Conservation (phyloP, 2,329 filamentous ascomycete genomes). For the Fusarium fujikuroi region DNA sequence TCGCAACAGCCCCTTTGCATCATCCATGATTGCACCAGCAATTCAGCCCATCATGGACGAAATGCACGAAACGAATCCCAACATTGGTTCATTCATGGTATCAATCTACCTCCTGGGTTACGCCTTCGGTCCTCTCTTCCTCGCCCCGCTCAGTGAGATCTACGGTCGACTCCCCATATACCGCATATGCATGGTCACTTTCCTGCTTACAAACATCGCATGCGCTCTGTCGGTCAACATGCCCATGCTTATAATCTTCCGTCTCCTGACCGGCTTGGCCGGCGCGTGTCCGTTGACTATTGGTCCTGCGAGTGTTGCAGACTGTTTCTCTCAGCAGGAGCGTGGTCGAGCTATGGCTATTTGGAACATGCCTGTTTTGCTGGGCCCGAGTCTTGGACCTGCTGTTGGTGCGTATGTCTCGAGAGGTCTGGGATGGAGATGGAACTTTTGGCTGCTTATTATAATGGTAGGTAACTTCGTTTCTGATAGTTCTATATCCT, state of each 20-base stretch:
- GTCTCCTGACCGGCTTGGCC: neutral
- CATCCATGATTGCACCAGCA: neutral
- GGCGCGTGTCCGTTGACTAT: neutral
- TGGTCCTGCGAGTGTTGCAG: neutral
- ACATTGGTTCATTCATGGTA: neutral
- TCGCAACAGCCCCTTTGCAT: neutral
- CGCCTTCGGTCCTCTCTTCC: neutral
- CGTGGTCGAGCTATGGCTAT: neutral
- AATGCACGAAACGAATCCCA: neutral
- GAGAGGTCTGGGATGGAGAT: neutral
- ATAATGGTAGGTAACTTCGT: neutral
- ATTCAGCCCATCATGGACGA: neutral
- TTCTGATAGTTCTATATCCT: neutral
- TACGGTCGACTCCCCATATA: neutral
- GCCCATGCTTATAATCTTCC: neutral
- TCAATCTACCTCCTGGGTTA: neutral
- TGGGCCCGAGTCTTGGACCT: neutral
- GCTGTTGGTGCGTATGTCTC: neutral
- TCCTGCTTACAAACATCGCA: neutral
- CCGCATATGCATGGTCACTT: neutral
- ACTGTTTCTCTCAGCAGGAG: neutral
- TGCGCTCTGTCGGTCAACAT: neutral
- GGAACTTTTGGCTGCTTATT: neutral
- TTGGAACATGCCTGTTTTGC: neutral
- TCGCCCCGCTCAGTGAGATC: neutral